Evolutionary conservation across 2,329 filamentous ascomycete genomes (phyloP), one percentile per base, ranked within the genome.

Genomic region (Penicillium digitatum): DNA sequence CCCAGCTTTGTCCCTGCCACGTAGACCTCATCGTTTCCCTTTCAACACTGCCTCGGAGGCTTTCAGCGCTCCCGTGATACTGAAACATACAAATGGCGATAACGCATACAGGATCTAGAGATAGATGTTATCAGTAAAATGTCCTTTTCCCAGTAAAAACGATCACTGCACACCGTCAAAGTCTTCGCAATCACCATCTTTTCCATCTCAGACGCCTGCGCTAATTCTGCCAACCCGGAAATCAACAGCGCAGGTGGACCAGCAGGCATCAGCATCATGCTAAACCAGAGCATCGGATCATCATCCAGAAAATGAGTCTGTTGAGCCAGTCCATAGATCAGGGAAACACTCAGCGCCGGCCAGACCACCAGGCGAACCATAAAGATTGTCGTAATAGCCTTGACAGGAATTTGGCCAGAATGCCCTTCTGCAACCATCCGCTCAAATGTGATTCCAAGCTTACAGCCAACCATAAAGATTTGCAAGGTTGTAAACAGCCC

Each of bases 201-300:
- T 65, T 81, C 43, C 29, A 8, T 3, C 43, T 45, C 43, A n/a
- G 43, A 45, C 3, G 43, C 43, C 20, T 24, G 29, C 20, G 43
- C 29, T 51, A 82, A 71, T 52, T 82, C 80, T 4, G 80, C 78
- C 24, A 83, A 66, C 0, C 78, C 78, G 6, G 77, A 78, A 44
- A 81, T 71, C 3, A 45, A 12, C 29, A 45, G 20, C 2, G 43
- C 43, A 2, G 43, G 43, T 24, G 43, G 43, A 0, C 82, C 81
- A 0, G 77, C 75, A 0, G 82, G 80, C 78, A 83, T 83, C 27
- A 84, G 63, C 81, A 84, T 84, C 78, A 84, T 45, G 3, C 72
- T 76, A 63, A 88, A 88, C 84, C 84, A 87, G 31, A 88, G 69
- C 60, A 88, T 81, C 0, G 84, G 84, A 64, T 88, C 86, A 3